Evolutionary conservation across 2,329 filamentous ascomycete species (phyloP).

Genomic region (Leptographium procerum): DNA sequence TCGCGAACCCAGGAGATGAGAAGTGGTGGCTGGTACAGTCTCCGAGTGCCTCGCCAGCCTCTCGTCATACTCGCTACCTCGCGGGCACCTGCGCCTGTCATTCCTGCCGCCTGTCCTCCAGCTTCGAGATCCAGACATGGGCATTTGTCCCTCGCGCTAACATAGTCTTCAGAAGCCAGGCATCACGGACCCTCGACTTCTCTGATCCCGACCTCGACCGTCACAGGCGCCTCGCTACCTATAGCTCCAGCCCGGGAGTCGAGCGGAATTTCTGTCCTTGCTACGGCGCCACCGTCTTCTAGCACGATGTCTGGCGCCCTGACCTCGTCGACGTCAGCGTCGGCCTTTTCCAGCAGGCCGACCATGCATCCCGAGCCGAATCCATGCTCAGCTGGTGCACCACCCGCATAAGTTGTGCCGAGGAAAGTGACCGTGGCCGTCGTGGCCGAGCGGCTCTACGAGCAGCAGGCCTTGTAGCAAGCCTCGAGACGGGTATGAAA

Average conservation of each 20-base stretch:
- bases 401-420: constrained; percentile 44
- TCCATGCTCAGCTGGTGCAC: constrained; percentile 52
- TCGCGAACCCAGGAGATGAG: constrained; percentile 31
- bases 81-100: constrained; percentile 50
- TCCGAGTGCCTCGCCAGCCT: constrained; percentile 11
- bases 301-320: constrained; percentile 40
- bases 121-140: constrained; percentile 56
- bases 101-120: constrained; percentile 48
- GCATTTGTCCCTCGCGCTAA: constrained; percentile 51
- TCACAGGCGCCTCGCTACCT: constrained; percentile 20
- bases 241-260: constrained; percentile 41
- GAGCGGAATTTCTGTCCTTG: constrained; percentile 48
- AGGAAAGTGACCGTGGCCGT: constrained; percentile 31
- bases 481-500: constrained; percentile 11
- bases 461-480: constrained; percentile 18
- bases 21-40: constrained; percentile 46
- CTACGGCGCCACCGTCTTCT: constrained; percentile 57
- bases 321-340: constrained; percentile 52
- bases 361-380: constrained; percentile 40
- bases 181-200: neutral
- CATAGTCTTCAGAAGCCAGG: constrained; percentile 28
- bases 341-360: constrained; percentile 37
- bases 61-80: constrained; percentile 29
- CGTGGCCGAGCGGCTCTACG: constrained; percentile 16
- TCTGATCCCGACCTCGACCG: neutral